Evolutionary conservation across 2,329 filamentous ascomycete genomes (phyloP).

Genomic region (Ciborinia camelliae): DNA sequence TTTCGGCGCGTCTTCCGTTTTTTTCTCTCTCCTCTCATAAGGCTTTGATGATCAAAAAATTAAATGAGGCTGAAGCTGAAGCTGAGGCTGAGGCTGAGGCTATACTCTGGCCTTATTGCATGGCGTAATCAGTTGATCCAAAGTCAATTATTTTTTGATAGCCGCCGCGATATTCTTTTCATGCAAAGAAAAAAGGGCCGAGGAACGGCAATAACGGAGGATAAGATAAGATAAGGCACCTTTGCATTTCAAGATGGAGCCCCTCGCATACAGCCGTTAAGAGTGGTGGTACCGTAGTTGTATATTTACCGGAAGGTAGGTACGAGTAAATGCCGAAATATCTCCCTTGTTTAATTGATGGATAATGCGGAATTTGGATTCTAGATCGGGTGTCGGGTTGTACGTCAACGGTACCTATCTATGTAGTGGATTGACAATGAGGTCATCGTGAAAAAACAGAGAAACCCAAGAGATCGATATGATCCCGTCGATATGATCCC

Average conservation of each 20-base stretch:
- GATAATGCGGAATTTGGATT: too few species aligned
- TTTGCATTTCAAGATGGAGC: constrained; percentile 17
- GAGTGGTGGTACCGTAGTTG: background rate
- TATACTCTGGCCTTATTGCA: background rate
- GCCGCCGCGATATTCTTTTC: background rate
- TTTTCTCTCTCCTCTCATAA: background rate
- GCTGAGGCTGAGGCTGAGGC: too few species aligned
- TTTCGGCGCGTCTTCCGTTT: constrained; percentile 6
- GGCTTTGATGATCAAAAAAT: too few species aligned
- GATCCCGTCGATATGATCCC: too few species aligned
- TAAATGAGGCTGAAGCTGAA: too few species aligned
- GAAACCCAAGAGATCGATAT: too few species aligned
- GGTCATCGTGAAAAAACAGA: background rate
- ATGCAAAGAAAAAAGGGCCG: constrained; percentile 15
- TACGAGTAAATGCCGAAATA: background rate
- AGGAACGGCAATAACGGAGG: constrained; percentile 3
- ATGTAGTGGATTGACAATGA: background rate
- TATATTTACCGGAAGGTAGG: background rate
- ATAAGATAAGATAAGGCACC: constrained; percentile 1
- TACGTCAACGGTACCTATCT: too few species aligned
- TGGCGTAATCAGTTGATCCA: background rate
- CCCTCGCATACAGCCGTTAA: too few species aligned
- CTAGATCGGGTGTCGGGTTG: background rate
- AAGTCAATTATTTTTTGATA: background rate
- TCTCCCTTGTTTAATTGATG: background rate